These are phyloP conservation scores for Lasiosphaeria hispida DNA, from an alignment of 495 filamentous ascomycete genomes.

Conservation along the genomic window DNA sequence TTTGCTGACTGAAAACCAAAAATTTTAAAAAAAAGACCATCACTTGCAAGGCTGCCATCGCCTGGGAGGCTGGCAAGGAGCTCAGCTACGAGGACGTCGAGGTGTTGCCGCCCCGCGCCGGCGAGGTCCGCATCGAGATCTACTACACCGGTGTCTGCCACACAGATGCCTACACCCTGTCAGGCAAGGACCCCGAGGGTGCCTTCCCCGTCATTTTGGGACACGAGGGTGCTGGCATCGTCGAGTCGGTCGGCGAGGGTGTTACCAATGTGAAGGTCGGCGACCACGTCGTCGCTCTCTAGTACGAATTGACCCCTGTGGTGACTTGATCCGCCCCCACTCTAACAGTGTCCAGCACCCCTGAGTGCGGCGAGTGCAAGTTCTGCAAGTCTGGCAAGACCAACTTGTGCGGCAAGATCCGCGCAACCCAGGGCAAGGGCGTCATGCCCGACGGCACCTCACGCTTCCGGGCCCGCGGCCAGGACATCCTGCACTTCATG, in stretches of 20 bases:
- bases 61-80: conserved; percentile 91
- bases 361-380: conserved; percentile 96
- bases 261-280: conserved; percentile 92
- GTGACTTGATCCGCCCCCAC: conserved; percentile 2
- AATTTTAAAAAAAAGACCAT: conserved; percentile 37
- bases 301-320: conserved; percentile 52
- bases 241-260: conserved; percentile 95
- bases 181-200: conserved; percentile 96
- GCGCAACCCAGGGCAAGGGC: conserved; percentile 90
- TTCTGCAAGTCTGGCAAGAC: conserved; percentile 99
- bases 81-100: conserved; percentile 88
- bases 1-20: no score
- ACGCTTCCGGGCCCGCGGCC: conserved; percentile 89
- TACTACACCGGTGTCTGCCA: conserved; percentile 98
- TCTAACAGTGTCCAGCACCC: conserved; percentile 60
- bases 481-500: conserved; percentile 98
- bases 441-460: conserved; percentile 98
- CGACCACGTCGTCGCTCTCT: conserved; percentile 92
- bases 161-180: conserved; percentile 99
- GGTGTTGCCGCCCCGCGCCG: conserved; percentile 84
- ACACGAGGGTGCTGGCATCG: conserved; percentile 94
- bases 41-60: conserved; percentile 80
- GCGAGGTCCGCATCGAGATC: conserved; percentile 96
- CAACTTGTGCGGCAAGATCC: conserved; percentile 99
- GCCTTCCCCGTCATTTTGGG: conserved; percentile 96